Evolutionary conservation across 2,329 filamentous ascomycete genomes (phyloP), one percentile per base, ranked within the genome.

Genomic region (Dactylellina cionopaga): DNA sequence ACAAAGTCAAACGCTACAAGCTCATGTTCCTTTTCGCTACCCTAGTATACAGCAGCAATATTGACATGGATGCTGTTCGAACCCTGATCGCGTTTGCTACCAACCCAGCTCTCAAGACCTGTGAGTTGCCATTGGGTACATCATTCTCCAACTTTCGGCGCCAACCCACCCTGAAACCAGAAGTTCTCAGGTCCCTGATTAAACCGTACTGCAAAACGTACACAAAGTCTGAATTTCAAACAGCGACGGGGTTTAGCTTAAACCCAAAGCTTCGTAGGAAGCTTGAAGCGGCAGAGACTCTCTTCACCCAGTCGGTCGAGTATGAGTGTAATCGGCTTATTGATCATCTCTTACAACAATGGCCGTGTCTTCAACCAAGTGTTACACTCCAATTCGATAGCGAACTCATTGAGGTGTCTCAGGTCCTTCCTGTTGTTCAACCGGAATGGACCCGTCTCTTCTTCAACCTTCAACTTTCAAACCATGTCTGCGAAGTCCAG

Each of bases 361-460:
- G 83, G 83, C 83, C 85, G 0, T 81, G 80, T 44, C 17, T 70
- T 0, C 75, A 79, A 5, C 81, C 82, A 0, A 77, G 76, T 0
- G 15, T 80, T 0, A 71, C 76, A 0, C 74, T 76, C 0, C 76
- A 83, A 5, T 51, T 71, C 1, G 72, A 70, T 1, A 56, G 63
- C 0, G 76, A 80, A 2, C 47, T 81, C 1, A 25, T 87, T 0
- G 76, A 85, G 68, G 19, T 80, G 5, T 35, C 71, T 0, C 70
- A 77, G 9, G 84, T 84, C 2, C 35, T 85, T 1, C 74, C 79
- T 0, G 75, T 77, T 0, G 76, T 87, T 11, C 73, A 75, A 0
- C 80, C 80, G 0, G 82, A 85, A 54, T 88, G 85, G 85, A 72
- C 78, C 3, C 81, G 83, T 0, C 75, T 85, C 0, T 82, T 80